Evolutionary conservation across 192 early-diverging fungal genomes (phyloP), one percentile per base, ranked within the genome.

Genomic region (Coemansia sp.): DNA sequence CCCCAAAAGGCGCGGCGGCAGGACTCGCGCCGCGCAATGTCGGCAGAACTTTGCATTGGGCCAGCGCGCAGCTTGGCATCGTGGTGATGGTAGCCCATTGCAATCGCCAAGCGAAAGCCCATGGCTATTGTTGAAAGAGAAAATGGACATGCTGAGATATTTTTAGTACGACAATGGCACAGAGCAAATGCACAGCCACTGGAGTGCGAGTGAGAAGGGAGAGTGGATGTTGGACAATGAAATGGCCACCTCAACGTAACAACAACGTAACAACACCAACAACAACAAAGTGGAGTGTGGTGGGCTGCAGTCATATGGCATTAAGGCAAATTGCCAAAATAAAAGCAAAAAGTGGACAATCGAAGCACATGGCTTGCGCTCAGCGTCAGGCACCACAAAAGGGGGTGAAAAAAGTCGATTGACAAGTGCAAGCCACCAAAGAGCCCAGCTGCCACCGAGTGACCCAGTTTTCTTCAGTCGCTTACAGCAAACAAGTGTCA

Each of bases 91-190:
- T 83, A 83, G 14, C 81, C 81, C 81, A 78, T 77, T 39, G 68
- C 72, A 59, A 83, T 83, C 6, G 81, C 81, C 64, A 83, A 59
- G 27, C 81, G 76, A 62, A 83, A 83, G 14, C 81, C 76, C 81
- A 83, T 83, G 29, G 81, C 75, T 83, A 79, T 62, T 67, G 20
- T 36, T n/a, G 40, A 58, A 24, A 57, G 22, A 22, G 9, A 54
- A 41, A 42, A 64, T 15, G 3, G 32, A 24, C 32, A 54, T 10
- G 31, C 42, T 15, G n/a, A 17, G 4, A 4, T 58, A 58, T 58
- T 56, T 10, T 37, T 40, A 60, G 39, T 41, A 60, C 29, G 15
- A 54, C 51, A 54, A 54, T 54, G 29, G 15, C 11, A 31, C 6
- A 29, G 29, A 59, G 5, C n/a, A 19, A 60, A 40, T 60, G 51